phyloP scores from a whole-genome alignment of 73 alveolate species.

The Stentor roeselii region DNA sequence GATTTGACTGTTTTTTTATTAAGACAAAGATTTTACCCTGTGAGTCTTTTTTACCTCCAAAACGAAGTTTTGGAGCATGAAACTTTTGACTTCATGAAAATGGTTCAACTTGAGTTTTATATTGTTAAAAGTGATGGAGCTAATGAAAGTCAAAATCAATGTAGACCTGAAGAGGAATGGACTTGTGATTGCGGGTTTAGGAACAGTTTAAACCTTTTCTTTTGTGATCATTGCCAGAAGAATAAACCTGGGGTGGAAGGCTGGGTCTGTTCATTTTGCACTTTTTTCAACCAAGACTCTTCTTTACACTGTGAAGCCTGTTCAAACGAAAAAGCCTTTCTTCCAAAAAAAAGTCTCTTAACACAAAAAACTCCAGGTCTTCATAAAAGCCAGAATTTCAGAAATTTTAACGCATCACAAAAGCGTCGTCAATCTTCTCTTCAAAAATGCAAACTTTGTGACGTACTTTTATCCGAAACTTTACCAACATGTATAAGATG shows the following conservation, averaged over 20 bases:
- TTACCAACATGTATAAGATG: too few species aligned
- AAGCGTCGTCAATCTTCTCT: too few species aligned
- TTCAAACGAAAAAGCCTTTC: neutral
- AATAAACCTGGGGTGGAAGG: neutral
- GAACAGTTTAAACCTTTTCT: neutral
- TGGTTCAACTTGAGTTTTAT: neutral
- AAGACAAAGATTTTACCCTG: constrained; percentile 1
- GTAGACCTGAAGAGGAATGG: neutral
- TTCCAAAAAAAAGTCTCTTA: too few species aligned
- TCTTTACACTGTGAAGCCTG: neutral
- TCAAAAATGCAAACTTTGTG: too few species aligned
- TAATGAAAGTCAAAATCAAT: neutral
- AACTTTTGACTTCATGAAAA: too few species aligned
- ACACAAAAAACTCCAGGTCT: too few species aligned
- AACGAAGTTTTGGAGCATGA: neutral
- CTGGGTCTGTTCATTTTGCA: neutral
- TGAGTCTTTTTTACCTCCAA: neutral
- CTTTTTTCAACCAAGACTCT: neutral
- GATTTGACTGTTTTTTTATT: neutral
- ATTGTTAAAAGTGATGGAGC: neutral
- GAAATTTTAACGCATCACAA: too few species aligned
- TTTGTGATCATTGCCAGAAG: neutral
- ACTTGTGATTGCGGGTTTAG: neutral
- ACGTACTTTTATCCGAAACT: too few species aligned
- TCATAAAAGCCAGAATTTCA: too few species aligned